Base-by-base conservation (phyloP, 2,329 filamentous ascomycete genomes). In the Diaporthe australafricana region DNA sequence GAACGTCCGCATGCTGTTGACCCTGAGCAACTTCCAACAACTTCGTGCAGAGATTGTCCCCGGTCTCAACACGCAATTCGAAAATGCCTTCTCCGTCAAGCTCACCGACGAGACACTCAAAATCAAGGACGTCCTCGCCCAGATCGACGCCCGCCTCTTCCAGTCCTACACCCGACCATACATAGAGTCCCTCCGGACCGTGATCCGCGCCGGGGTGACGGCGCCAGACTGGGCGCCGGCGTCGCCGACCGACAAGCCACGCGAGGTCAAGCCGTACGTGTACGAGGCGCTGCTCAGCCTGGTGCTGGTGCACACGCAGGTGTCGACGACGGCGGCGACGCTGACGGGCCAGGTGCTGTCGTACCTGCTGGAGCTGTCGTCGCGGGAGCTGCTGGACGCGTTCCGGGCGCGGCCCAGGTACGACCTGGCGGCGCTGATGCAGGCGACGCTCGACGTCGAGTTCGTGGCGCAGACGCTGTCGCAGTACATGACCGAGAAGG, bases 361-460 rank as follows among this genome's bases (percentile, higher is more conserved):
- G 1, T 93, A 96, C 80, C 88, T 98, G 40, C 90, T 98, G 48
- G 95, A 98, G 79, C 90, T 95, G 78, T 89, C 93, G 14, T 96
- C 93, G 14, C 84, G 88, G 7, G 91, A 95, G 73, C 90, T 98
- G n/a, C 90, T 98, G 20, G 89, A 92, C 35, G 92, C 94, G 0
- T 98, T 98, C 86, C 85, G 84, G 86, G 88, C 80, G 45, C 90
- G 92, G 8, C 81, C 86, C 5, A 86, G 86, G 25, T 98, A 96
- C 83, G 88, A 91, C 1, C 90, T 99, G 0, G 87, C 92, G 6
- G 92, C 93, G 8, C 89, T 99, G 65, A 97, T 98, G 92, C 97
- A 99, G 83, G 97, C 97, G 1, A 99, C 96, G 0, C 89, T 99
- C 1, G 96, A 99, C 79, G 95, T 98, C 1, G 96, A 99, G 82